Percentiles rank a stretch among this genome's conserved stretches.
These are phyloP conservation scores for Tilletia walkeri DNA, from an alignment of 1,284 basidiomycete genomes.

Conservation along the genomic window DNA sequence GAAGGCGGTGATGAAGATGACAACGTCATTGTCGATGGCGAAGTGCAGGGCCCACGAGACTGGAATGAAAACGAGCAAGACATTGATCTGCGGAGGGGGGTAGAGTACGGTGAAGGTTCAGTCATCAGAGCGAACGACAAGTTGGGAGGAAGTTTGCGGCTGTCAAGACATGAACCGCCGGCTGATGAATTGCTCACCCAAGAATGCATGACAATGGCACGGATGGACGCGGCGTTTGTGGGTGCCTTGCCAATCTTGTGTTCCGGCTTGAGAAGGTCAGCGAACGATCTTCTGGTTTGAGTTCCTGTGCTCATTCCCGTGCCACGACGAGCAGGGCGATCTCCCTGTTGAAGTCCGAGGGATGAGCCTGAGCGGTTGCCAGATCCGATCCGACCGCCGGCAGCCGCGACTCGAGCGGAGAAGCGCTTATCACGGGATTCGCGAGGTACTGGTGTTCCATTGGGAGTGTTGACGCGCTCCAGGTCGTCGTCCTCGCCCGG, in stretches of 20 bases:
- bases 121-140: neutral
- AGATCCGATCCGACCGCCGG: slow-evolving; percentile 15
- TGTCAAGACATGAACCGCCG: neutral
- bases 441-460: slow-evolving; percentile 20
- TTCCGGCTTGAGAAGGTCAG: slow-evolving; percentile 39
- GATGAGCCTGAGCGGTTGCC: slow-evolving; percentile 29
- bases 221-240: slow-evolving; percentile 1
- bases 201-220: slow-evolving; percentile 34
- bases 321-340: slow-evolving; percentile 29
- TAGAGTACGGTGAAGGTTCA: neutral
- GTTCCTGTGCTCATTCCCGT: slow-evolving; percentile 27
- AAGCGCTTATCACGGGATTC: neutral
- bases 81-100: slow-evolving; percentile 24
- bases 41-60: slow-evolving; percentile 45
- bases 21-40: slow-evolving; percentile 38
- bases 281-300: slow-evolving; percentile 35
- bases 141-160: neutral
- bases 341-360: slow-evolving; percentile 26
- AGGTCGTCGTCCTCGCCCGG: slow-evolving; percentile 8
- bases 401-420: neutral
- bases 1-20: slow-evolving; percentile 43
- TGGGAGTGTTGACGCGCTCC: slow-evolving; percentile 28
- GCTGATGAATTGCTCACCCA: slow-evolving; percentile 23
- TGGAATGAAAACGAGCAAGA: slow-evolving; percentile 43
- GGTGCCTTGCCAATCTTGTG: slow-evolving; percentile 34